Conservation (phyloP, 306 rosid species). For the Albizia julibrissin region DNA sequence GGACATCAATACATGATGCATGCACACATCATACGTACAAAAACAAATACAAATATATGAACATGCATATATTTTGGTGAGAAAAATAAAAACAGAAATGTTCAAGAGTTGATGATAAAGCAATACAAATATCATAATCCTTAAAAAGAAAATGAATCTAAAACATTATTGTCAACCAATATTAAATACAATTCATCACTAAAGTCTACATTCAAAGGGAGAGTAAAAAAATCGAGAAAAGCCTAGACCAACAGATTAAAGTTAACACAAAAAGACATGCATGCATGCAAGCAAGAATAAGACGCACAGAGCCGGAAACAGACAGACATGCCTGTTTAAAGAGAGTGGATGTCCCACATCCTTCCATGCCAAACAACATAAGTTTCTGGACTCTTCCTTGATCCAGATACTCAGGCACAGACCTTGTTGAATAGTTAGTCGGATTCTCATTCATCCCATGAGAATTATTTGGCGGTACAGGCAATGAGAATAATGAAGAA, state of each 20-base stretch:
- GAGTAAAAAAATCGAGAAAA: conserved; percentile 13
- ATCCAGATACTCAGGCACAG: conserved; percentile 76
- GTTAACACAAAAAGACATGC: conserved; percentile 3
- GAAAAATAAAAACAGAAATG: background rate
- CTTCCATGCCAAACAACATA: conserved; percentile 82
- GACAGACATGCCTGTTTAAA: conserved; percentile 71
- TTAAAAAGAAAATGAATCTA: background rate
- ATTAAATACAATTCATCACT: conserved; percentile 18
- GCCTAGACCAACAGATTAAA: conserved; percentile 34
- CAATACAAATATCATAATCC: conserved; percentile 21
- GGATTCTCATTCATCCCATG: conserved; percentile 60
- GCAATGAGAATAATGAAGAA: conserved; percentile 82
- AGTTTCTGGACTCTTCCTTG: conserved; percentile 81
- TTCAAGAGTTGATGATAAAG: conserved; percentile 6
- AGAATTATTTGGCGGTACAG: conserved; percentile 69
- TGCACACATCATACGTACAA: background rate
- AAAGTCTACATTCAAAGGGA: background rate
- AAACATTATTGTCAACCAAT: conserved; percentile 8
- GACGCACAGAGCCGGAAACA: conserved; percentile 21
- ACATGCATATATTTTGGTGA: background rate
- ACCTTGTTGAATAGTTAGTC: conserved; percentile 55
- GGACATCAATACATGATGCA: background rate
- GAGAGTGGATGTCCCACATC: conserved; percentile 88
- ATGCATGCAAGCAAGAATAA: background rate
- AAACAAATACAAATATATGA: background rate